Evolutionary conservation across 129 eudicot genomes (phyloP), one percentile per base, ranked within the genome.

Genomic region (Rutidosis leptorrhynchoides): DNA sequence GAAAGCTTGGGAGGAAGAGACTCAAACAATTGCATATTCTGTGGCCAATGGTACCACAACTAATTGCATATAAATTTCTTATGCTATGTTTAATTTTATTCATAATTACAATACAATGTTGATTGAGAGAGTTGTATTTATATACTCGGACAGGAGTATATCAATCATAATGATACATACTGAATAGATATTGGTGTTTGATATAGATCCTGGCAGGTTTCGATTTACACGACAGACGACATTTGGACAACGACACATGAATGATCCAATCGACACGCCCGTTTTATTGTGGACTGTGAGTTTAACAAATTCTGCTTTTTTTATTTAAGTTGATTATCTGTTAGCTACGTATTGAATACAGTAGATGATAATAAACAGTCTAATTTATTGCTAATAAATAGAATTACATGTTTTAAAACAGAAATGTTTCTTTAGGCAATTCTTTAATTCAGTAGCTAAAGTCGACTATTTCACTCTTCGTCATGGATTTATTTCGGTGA

Each of bases 1-100:
- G 86, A 82, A 82, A 78, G 71, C 74, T 33, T 82, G 86, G 86
- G 86, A 82, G 78, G 69, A 82, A 78, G 86, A 82, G 74, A 82
- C 86, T 25, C 83, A 70, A 65, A 77, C 86, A 51, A 43, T 20
- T 3, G 83, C 70, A n/a, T 82, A 78, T 58, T 32, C 49, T 49
- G 77, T 78, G 58, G 80, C 80, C 20, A 82, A 82, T 55, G 86
- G 86, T 82, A 81, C 30, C n/a, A n/a, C n/a, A n/a, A n/a, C n/a
- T n/a, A n/a, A n/a, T n/a, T n/a, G n/a, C n/a, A n/a, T n/a, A n/a
- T n/a, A n/a, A n/a, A n/a, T n/a, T n/a, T n/a, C n/a, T n/a, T n/a
- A n/a, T 45, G 52, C 4, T 35, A 12, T 35, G 43, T 35, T 24
- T 11, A 54, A 23, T 14, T 25, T 4, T 20, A 16, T 28, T 40